A percentile compares a stretch with the other conserved stretches of the same genome.
phyloP scores from a whole-genome alignment of 768 basidiomycete genomes.

The Holtermanniella nyarrowii region DNA sequence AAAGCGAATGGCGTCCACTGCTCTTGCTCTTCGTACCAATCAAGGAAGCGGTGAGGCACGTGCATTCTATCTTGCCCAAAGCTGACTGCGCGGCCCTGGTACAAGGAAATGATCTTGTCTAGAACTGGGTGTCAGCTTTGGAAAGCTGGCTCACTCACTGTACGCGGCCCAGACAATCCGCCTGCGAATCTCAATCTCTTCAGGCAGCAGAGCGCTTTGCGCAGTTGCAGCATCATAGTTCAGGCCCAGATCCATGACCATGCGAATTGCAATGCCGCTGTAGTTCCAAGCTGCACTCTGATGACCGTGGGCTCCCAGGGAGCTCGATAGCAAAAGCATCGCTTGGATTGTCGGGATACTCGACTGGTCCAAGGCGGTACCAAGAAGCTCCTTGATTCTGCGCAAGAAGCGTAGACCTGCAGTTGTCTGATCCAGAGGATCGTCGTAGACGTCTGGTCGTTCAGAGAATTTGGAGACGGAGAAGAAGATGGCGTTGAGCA shows the following conservation, averaged over 20 bases:
- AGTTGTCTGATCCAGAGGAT: conserved; percentile 4
- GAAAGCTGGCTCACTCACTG: conserved; percentile 3
- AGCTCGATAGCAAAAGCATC: conserved; percentile 18
- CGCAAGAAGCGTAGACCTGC: conserved; percentile 11
- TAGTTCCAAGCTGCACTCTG: conserved; percentile 9
- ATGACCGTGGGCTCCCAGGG: conserved; percentile 14
- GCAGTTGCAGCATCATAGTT: conserved; percentile 2
- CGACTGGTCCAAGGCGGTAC: conserved; percentile 16
- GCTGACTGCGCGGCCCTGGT: conserved; percentile 18
- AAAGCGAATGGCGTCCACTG: conserved; percentile 21
- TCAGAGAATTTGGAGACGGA: conserved; percentile 18
- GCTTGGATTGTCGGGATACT: conserved; percentile 19
- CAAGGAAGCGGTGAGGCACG: conserved; percentile 18
- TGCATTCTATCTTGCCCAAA: conserved; percentile 11
- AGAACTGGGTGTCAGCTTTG: conserved; percentile 4
- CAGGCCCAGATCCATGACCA: conserved; percentile 21
- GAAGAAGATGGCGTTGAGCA: conserved; percentile 21
- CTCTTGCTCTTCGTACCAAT: conserved; percentile 21
- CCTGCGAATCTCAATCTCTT: conserved; percentile 15
- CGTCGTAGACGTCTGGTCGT: conserved; percentile 15
- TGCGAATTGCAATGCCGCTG: conserved; percentile 12
- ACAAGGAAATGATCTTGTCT: conserved; percentile 23
- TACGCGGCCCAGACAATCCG: conserved; percentile 20
- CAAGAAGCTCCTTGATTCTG: conserved; percentile 13
- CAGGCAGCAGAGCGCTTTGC: conserved; percentile 1